A percentile compares a stretch with the other conserved stretches of the same genome.
Evolutionary conservation across 345 rosid species (phyloP).

Genomic region (Citrus medica): DNA sequence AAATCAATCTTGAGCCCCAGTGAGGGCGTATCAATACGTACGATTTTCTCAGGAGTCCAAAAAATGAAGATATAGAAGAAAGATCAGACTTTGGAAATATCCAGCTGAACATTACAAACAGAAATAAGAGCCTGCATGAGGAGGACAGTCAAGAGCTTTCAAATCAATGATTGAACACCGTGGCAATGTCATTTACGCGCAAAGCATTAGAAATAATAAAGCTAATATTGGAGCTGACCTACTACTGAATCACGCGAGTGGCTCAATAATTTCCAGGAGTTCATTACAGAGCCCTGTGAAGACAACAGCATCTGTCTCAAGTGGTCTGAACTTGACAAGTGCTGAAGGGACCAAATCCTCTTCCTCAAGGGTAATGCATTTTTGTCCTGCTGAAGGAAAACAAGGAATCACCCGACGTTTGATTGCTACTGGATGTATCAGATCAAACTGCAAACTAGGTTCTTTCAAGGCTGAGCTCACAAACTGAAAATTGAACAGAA

Average conservation of each 20-base stretch:
- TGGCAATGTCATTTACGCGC: neutral
- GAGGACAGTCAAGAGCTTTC: neutral
- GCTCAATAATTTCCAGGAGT: conserved; percentile 58
- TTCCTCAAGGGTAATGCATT: conserved; percentile 57
- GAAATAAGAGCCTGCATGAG: neutral
- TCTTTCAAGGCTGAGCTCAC: conserved; percentile 84
- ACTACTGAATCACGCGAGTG: conserved; percentile 26
- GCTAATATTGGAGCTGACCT: conserved; percentile 8
- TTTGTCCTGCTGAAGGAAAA: conserved; percentile 47
- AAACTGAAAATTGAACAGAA: conserved; percentile 44
- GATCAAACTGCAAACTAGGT: conserved; percentile 74
- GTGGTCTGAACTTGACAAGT: conserved; percentile 71
- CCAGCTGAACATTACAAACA: neutral
- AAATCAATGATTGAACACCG: neutral
- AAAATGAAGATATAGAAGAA: neutral
- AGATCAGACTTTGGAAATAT: neutral
- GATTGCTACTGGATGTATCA: conserved; percentile 61
- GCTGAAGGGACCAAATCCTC: conserved; percentile 90
- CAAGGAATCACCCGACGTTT: conserved; percentile 67
- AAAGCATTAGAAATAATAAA: neutral
- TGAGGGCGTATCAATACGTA: neutral
- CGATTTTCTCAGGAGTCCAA: neutral
- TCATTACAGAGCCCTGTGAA: conserved; percentile 77
- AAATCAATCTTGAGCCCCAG: neutral
- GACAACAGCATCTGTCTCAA: conserved; percentile 58